A percentile compares a stretch with the other conserved stretches of the same genome.
Conservation (phyloP, 352 stramenopile genomes). For the Peronosclerospora sorghi region DNA sequence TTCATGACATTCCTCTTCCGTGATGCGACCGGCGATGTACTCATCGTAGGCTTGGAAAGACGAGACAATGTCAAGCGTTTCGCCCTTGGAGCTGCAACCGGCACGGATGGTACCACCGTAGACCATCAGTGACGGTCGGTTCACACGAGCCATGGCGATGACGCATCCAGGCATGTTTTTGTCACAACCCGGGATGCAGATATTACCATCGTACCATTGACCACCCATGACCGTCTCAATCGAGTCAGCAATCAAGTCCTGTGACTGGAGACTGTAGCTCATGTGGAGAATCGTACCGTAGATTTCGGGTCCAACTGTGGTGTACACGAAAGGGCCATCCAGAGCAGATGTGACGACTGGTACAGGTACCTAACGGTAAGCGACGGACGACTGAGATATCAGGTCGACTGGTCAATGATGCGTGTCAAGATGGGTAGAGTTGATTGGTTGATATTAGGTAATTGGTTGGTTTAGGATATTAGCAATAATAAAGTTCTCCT, state of each 20-base stretch:
- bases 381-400: too few species aligned
- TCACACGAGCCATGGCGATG: slow-evolving; percentile 97
- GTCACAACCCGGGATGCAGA: slow-evolving; percentile 96
- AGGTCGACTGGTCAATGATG: too few species aligned
- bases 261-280: slow-evolving; percentile 92
- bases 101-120: slow-evolving; percentile 97
- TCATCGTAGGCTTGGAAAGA: slow-evolving; percentile 95
- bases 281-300: too few species aligned
- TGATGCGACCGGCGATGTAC: slow-evolving; percentile 90
- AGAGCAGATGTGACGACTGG: slow-evolving; percentile 99
- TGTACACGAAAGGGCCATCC: too few species aligned
- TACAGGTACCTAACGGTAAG: too few species aligned
- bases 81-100: slow-evolving; percentile 83
- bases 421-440: too few species aligned
- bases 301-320: too few species aligned
- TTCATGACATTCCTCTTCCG: slow-evolving; percentile 82
- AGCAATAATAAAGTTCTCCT: too few species aligned
- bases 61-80: slow-evolving; percentile 92
- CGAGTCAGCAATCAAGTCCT: slow-evolving; percentile 97
- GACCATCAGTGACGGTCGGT: slow-evolving; percentile 95
- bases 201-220: slow-evolving; percentile 98
- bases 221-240: slow-evolving; percentile 98
- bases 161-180: slow-evolving; percentile 99
- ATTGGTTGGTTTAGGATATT: too few species aligned
- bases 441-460: too few species aligned